A percentile compares a stretch with the other conserved stretches of the same genome.
These are phyloP conservation scores for Botryotinia globosa DNA, from an alignment of 2,329 filamentous ascomycete species.

Conservation along the genomic window DNA sequence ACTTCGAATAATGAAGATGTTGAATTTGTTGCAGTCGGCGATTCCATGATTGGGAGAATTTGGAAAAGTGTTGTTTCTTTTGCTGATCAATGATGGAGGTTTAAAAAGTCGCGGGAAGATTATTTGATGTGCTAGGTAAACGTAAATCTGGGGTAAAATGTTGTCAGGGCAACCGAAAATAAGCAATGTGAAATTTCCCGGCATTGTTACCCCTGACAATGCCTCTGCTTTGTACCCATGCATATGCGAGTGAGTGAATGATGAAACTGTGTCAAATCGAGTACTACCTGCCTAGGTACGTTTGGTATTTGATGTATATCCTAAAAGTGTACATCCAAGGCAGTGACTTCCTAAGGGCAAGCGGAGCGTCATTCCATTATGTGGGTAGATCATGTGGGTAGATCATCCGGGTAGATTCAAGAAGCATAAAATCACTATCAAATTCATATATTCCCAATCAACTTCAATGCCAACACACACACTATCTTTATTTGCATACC, in stretches of 20 bases:
- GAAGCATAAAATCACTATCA: neutral
- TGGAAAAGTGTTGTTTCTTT: slow-evolving; percentile 10
- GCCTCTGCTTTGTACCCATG: neutral
- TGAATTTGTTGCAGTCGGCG: slow-evolving; percentile 41
- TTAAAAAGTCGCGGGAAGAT: slow-evolving; percentile 8
- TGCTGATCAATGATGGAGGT: slow-evolving; percentile 3
- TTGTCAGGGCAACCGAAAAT: slow-evolving; percentile 13
- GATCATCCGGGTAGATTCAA: neutral
- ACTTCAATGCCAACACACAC: neutral
- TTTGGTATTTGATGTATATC: neutral
- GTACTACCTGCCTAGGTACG: neutral
- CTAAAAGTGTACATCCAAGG: neutral
- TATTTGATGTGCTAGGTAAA: slow-evolving; percentile 10
- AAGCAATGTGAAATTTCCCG: neutral
- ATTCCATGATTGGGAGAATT: slow-evolving; percentile 38
- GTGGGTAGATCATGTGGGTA: neutral
- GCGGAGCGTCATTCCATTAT: neutral
- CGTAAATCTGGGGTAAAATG: slow-evolving; percentile 13
- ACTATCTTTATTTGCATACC: neutral
- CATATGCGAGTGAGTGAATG: neutral
- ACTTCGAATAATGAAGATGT: slow-evolving; percentile 77
- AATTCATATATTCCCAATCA: neutral
- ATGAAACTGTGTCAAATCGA: neutral
- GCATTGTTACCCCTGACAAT: slow-evolving; percentile 1
- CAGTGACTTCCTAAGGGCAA: neutral